Percentiles rank a stretch among this genome's conserved stretches.
phyloP scores from a whole-genome alignment of 2,329 filamentous ascomycete genomes.

The Trichoderma aggressivum region DNA sequence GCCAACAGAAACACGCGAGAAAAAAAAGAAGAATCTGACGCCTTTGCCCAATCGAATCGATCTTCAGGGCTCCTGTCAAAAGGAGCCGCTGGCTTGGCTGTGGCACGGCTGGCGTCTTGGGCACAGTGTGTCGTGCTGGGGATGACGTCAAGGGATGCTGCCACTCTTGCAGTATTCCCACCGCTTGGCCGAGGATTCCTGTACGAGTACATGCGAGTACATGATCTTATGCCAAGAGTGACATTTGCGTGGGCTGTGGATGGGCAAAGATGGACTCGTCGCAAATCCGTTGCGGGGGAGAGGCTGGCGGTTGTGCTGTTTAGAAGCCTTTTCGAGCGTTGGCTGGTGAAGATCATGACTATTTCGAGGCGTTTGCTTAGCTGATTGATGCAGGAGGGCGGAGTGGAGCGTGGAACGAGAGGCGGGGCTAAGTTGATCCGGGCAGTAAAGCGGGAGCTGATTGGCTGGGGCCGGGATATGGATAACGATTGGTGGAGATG shows the following conservation, averaged over 20 bases:
- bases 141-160: conserved; percentile 7
- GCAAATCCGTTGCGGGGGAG: not conserved
- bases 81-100: not conserved
- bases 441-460: not conserved
- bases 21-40: not conserved
- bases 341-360: conserved; percentile 1
- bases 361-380: conserved; percentile 1
- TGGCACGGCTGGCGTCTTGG: not conserved
- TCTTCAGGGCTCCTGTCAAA: conserved; percentile 13
- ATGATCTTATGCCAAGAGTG: not conserved
- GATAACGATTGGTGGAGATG: not conserved
- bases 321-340: conserved; percentile 1
- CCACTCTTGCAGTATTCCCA: not conserved
- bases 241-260: not conserved
- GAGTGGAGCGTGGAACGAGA: not conserved
- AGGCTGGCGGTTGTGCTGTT: not conserved
- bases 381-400: not conserved
- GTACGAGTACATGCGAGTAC: too few species aligned
- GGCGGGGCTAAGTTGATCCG: conserved; percentile 10
- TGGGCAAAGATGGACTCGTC: not conserved
- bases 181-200: not conserved
- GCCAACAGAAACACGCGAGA: not conserved
- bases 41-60: not conserved
- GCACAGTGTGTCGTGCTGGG: not conserved
- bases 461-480: not conserved